A percentile compares a stretch with the other conserved stretches of the same genome.
Conservation (phyloP, 1,284 basidiomycete species). For the Stygiomarasmius scandens region DNA sequence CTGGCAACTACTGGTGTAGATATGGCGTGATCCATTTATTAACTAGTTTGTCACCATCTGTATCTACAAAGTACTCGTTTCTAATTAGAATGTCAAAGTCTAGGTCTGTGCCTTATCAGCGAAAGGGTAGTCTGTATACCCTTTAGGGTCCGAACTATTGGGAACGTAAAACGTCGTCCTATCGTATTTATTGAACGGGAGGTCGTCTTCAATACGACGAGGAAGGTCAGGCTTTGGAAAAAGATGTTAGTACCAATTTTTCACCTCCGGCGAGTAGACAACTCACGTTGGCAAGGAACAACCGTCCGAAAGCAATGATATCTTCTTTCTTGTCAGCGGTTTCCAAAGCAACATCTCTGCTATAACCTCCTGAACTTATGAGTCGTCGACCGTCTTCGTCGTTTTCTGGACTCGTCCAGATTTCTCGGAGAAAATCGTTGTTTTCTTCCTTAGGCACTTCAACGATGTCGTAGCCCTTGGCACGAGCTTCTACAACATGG, state of each 20-base stretch:
- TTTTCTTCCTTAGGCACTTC: slow-evolving; percentile 12
- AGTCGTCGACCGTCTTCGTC: slow-evolving; percentile 29
- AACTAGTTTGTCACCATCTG: no score
- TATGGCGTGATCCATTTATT: no score
- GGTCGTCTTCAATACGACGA: slow-evolving; percentile 33
- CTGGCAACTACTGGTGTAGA: no score
- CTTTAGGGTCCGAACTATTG: slow-evolving; percentile 10
- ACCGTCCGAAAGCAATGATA: slow-evolving; percentile 47
- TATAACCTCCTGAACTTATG: slow-evolving; percentile 30
- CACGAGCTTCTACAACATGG: slow-evolving; percentile 46
- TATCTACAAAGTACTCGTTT: no score
- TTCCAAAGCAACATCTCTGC: slow-evolving; percentile 35
- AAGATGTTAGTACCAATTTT: background rate
- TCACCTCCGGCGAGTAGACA: background rate
- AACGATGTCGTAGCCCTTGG: background rate
- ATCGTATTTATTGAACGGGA: slow-evolving; percentile 26
- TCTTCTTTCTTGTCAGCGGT: slow-evolving; percentile 36
- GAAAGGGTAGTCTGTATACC: background rate
- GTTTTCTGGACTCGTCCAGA: slow-evolving; percentile 27
- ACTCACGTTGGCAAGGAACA: slow-evolving; percentile 44
- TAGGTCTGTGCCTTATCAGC: background rate
- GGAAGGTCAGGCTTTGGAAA: slow-evolving; percentile 52
- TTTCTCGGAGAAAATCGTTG: slow-evolving; percentile 32
- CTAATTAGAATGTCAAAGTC: background rate
- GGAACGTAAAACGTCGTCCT: slow-evolving; percentile 27